Percentiles rank a stretch among this genome's conserved stretches.
Conservation (phyloP, 2,329 filamentous ascomycete genomes). For the Chaetoscypha palmicola region DNA sequence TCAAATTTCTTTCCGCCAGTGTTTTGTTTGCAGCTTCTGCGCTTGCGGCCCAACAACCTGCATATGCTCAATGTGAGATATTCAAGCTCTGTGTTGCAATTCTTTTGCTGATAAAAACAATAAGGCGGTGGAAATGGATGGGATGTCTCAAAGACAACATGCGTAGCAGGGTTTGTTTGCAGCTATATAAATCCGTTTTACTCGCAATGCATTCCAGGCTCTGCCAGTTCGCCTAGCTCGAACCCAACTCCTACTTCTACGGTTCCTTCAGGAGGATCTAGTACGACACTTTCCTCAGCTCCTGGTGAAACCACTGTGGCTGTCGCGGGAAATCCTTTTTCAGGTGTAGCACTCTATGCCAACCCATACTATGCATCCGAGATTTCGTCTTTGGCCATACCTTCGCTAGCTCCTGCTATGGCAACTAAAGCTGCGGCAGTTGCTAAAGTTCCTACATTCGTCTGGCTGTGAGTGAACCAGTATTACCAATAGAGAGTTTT, state of each 20-base stretch:
- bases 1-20: conserved; percentile 24
- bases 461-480: conserved; percentile 41
- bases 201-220: conserved; percentile 28
- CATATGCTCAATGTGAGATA: conserved; percentile 29
- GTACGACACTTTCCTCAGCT: conserved; percentile 10
- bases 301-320: conserved; percentile 22
- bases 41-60: conserved; percentile 22
- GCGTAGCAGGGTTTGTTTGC: conserved; percentile 26
- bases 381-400: conserved; percentile 49
- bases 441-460: conserved; percentile 44
- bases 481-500: neutral
- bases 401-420: conserved; percentile 50
- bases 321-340: conserved; percentile 46
- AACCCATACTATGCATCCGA: conserved; percentile 48
- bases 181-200: conserved; percentile 22
- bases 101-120: conserved; percentile 8
- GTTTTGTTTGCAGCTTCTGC: conserved; percentile 29
- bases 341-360: conserved; percentile 42
- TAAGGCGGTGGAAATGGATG: conserved; percentile 26
- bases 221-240: conserved; percentile 3
- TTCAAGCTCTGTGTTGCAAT: no score
- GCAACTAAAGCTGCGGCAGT: conserved; percentile 43
- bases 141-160: conserved; percentile 22
- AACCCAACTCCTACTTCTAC: conserved; percentile 16
- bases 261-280: conserved; percentile 9